Base-by-base conservation (phyloP, 129 eudicot species). In the Lactuca sativa region DNA sequence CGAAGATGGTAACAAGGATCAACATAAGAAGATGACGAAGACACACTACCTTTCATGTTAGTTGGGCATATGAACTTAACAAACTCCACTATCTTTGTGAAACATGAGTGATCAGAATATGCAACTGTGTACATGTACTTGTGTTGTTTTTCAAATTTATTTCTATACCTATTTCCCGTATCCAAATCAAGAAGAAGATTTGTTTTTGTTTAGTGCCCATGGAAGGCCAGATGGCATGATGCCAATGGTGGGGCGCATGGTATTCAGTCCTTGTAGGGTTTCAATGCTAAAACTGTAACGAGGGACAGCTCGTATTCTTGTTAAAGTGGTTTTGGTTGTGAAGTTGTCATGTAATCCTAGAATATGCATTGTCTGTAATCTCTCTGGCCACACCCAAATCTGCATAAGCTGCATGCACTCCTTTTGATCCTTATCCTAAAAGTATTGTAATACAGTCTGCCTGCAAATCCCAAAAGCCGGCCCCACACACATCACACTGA, bases 311-410 rank as follows among this genome's bases (percentile, higher is more conserved):
- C 97, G 93, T 41, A 91, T 85, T 81, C 97, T 86, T 54, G 97
- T 91, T 33, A 82, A 74, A 52, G 91, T 84, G 62, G 96, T 82
- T 77, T 89, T 83, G 11, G 97, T 91, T 64, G 97, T 91, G 73
- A 88, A 91, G 73, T 71, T 75, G 38, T 81, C 86, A 63, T 79
- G 84, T 58, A 79, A 77, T 49, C 97, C 97, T 49, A 88, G 87
- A 58, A 91, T 87, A 84, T 91, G 97, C 97, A 91, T 83, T 31
- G 82, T 82, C 54, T 84, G 97, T 75, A 91, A 80, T 52, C 96
- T 80, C 80, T 91, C 97, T 17, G 97, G 97, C 97, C 97, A 91
- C 53, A 91, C 97, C 84, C 97, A 91, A 33, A 88, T 91, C 97
- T 91, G 82, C 31, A 51, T 17, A 54, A 34, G 48, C 51, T 56